phyloP scores from a whole-genome alignment of 495 filamentous ascomycete species.

The Sabuloglossum arenarium region DNA sequence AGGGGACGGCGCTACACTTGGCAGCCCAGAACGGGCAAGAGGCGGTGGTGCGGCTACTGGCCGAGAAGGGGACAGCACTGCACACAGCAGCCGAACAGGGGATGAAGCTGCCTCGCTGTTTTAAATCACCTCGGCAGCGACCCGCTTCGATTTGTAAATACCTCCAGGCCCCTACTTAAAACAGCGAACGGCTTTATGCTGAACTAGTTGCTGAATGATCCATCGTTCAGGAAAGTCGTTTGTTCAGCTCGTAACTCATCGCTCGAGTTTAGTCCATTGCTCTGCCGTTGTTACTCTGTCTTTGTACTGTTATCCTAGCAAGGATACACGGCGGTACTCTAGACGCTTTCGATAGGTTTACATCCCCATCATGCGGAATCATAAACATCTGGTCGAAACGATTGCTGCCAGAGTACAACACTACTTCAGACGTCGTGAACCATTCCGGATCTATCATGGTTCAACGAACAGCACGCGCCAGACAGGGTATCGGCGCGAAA shows the following conservation, averaged over 20 bases:
- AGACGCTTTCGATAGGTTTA: not conserved
- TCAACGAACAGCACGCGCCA: slow-evolving; percentile 55
- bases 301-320: not conserved
- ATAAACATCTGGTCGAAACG: slow-evolving; percentile 21
- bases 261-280: not conserved
- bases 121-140: too few species aligned
- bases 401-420: slow-evolving; percentile 28
- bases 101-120: too few species aligned
- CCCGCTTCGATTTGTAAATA: too few species aligned
- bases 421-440: slow-evolving; percentile 33
- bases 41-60: too few species aligned
- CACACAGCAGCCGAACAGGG: too few species aligned
- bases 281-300: not conserved
- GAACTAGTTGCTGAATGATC: too few species aligned
- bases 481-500: slow-evolving; percentile 18
- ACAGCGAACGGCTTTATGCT: too few species aligned
- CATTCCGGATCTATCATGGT: slow-evolving; percentile 62
- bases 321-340: not conserved
- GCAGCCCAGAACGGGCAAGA: too few species aligned
- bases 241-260: not conserved
- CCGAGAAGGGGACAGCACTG: too few species aligned
- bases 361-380: slow-evolving; percentile 20
- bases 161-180: too few species aligned
- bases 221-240: not conserved
- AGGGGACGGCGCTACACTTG: too few species aligned